Evolutionary conservation across 1,139 yeast genomes (phyloP).

Genomic region (Debaryomyces robertsiae): DNA sequence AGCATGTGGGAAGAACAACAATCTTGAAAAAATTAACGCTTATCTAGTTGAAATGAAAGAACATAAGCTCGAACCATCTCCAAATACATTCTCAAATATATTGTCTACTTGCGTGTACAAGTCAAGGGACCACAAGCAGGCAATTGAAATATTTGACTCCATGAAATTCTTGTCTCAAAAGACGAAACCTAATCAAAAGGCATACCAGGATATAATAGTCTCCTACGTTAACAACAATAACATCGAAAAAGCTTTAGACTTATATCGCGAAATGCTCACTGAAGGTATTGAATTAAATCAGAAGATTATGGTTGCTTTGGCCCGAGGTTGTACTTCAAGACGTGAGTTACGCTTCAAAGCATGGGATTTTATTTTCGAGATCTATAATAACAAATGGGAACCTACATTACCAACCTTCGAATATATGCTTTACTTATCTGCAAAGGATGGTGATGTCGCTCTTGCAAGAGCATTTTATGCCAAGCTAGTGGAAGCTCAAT

Average conservation of each 20-base stretch:
- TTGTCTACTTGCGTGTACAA: constrained; percentile 66
- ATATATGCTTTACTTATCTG: constrained; percentile 71
- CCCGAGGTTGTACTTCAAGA: constrained; percentile 70
- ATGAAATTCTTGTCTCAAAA: constrained; percentile 75
- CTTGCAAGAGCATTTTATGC: constrained; percentile 72
- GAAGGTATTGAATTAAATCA: constrained; percentile 35
- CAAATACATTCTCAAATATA: constrained; percentile 62
- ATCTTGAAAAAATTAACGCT: constrained; percentile 35
- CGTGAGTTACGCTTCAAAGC: constrained; percentile 54
- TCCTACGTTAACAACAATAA: constrained; percentile 64
- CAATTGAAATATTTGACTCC: constrained; percentile 75
- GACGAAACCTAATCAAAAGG: constrained; percentile 65
- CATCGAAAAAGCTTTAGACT: constrained; percentile 72
- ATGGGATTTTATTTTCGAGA: constrained; percentile 78
- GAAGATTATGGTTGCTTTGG: constrained; percentile 62
- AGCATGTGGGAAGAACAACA: constrained; percentile 41
- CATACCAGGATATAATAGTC: constrained; percentile 72
- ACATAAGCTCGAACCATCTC: constrained; percentile 54
- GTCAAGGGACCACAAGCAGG: constrained; percentile 56
- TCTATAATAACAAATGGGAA: constrained; percentile 54
- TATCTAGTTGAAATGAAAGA: constrained; percentile 52
- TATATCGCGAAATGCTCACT: constrained; percentile 68
- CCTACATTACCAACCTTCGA: constrained; percentile 60
- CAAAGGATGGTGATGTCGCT: constrained; percentile 76
- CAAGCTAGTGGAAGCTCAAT: constrained; percentile 48